Evolutionary conservation across 768 basidiomycete genomes (phyloP), one percentile per base, ranked within the genome.

Genomic region (Cystofilobasidium macerans): DNA sequence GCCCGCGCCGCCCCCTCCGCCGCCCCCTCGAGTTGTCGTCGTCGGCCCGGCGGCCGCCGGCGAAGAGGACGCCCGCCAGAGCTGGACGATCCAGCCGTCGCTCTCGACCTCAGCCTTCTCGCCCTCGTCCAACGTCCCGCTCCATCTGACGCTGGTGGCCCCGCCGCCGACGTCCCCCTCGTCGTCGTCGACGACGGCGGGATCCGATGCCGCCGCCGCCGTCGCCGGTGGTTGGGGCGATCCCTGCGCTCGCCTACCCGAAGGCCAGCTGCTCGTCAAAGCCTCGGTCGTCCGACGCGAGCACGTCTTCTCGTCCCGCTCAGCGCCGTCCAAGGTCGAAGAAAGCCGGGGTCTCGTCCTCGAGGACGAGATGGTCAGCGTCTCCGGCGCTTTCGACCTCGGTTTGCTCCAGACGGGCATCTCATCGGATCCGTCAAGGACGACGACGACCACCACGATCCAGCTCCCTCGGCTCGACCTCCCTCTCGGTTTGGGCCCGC

Each of bases 81-180:
- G 33, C 32, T 68, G 67, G 67, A 22, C 67, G 2, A 59, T 68
- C 47, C 36, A 57, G 7, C 61, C 61, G 20, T 62, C 61, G 20
- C 40, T 62, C 8, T 61, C 67, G 26, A 68, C 67, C 9, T 57
- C 67, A 12, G 58, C 67, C 22, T 68, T 57, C 67, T 68, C 67
- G 38, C 67, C 67, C 12, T 62, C 67, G 14, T 68, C 67, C 30
- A 57, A 56, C 54, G 57, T 68, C 45, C 67, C 67, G 9, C 61
- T 68, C 57, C 42, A 57, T 36, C 48, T 68, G 28, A 36, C n/a
- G 22, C 40, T 68, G 24, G 20, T 68, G 24, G 20, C 53, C 12
- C 22, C 60, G 16, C 26, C 40, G n/a, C 43, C 58, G 7, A 24
- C 24, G 28, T 35, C 36, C 11, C 43, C 38, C 51, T 22, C 11